phyloP scores from a whole-genome alignment of 257 asterid genomes.

The Thymus quinquecostatus region DNA sequence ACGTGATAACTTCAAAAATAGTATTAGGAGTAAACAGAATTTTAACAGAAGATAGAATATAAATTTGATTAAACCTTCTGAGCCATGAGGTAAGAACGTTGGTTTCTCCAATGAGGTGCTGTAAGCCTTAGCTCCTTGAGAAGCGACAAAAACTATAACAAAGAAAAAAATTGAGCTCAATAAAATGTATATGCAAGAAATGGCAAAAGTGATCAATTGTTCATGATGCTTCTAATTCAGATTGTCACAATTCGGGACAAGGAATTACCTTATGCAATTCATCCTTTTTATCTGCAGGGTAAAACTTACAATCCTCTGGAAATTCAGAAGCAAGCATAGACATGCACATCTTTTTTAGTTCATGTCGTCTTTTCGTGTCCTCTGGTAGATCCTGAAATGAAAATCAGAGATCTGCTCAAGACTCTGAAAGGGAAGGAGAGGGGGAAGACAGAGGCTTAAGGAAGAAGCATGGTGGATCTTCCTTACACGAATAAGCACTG shows the following conservation, averaged over 20 bases:
- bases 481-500: slow-evolving; percentile 86
- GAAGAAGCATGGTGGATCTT: slow-evolving; percentile 22
- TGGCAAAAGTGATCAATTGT: not conserved
- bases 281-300: slow-evolving; percentile 81
- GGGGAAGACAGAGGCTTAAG: not conserved
- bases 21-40: slow-evolving; percentile 2
- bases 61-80: slow-evolving; percentile 60
- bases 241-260: not conserved
- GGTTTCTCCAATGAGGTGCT: slow-evolving; percentile 86
- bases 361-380: slow-evolving; percentile 68
- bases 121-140: slow-evolving; percentile 88
- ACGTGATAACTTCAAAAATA: not conserved
- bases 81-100: slow-evolving; percentile 79
- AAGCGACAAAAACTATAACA: slow-evolving; percentile 69
- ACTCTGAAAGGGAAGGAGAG: slow-evolving; percentile 11
- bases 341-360: slow-evolving; percentile 65
- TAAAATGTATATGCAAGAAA: slow-evolving; percentile 13
- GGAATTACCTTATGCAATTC: slow-evolving; percentile 84
- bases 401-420: slow-evolving; percentile 9
- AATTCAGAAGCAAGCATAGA: slow-evolving; percentile 79
- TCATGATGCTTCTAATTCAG: not conserved
- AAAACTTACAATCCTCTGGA: slow-evolving; percentile 91
- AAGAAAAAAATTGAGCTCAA: slow-evolving; percentile 26
- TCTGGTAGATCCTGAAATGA: slow-evolving; percentile 71
- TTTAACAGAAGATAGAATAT: slow-evolving; percentile 10